Percentiles rank a stretch among this genome's conserved stretches.
phyloP scores from a whole-genome alignment of 1,139 yeast species.

The Nakaseomyces glabratus region DNA sequence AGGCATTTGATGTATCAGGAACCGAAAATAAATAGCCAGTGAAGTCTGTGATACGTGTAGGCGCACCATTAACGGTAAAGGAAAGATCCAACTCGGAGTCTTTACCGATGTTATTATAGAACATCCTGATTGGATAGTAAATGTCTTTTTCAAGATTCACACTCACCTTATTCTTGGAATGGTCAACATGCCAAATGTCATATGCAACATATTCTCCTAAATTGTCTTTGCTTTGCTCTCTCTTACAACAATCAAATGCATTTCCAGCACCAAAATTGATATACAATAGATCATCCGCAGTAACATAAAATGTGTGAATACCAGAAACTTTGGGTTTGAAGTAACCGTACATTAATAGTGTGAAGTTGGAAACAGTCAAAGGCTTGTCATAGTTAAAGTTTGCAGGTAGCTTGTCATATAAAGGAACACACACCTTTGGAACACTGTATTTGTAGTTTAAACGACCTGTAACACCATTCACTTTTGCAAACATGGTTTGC shows the following conservation, averaged over 20 bases:
- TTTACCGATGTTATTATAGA: not conserved
- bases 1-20: no score
- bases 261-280: slow-evolving; percentile 1
- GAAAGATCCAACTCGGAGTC: no score
- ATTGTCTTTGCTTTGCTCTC: no score
- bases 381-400: not conserved
- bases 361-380: slow-evolving; percentile 1
- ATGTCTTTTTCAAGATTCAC: not conserved
- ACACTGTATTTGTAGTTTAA: not conserved
- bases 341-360: not conserved
- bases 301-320: not conserved
- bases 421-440: slow-evolving; percentile 2
- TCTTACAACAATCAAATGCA: slow-evolving; percentile 1
- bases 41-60: no score
- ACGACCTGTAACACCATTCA: not conserved
- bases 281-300: not conserved
- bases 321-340: slow-evolving; percentile 1
- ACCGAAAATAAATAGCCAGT: no score
- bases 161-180: no score
- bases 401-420: not conserved
- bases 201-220: no score
- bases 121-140: slow-evolving; percentile 2
- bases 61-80: no score
- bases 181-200: no score
- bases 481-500: not conserved